Percentiles rank a stretch among this genome's conserved stretches.
Evolutionary conservation across 1,284 basidiomycete species (phyloP).

Genomic region (Heliocybe sulcata): DNA sequence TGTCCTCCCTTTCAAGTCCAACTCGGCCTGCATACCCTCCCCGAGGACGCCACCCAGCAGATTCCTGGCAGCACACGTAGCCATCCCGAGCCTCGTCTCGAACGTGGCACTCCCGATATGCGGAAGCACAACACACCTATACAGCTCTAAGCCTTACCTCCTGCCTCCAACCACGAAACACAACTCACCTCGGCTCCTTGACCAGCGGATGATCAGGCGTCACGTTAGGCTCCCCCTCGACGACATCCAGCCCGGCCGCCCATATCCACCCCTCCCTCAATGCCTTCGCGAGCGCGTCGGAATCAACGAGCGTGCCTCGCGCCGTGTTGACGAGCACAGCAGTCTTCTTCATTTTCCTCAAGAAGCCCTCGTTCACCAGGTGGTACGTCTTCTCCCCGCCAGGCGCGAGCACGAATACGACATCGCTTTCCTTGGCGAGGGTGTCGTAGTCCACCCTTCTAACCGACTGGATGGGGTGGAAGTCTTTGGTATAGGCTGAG

Average conservation of each 20-base stretch:
- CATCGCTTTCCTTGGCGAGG: conserved; percentile 71
- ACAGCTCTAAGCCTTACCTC: conserved; percentile 4
- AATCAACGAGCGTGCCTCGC: conserved; percentile 82
- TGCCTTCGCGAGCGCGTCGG: conserved; percentile 79
- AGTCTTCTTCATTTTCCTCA: conserved; percentile 80
- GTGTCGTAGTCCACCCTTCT: conserved; percentile 51
- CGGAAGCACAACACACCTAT: conserved; percentile 74
- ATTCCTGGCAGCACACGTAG: conserved; percentile 62
- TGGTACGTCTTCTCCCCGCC: conserved; percentile 70
- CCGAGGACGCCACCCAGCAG: conserved; percentile 45
- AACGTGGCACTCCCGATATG: conserved; percentile 89
- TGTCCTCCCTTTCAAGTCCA: conserved; percentile 17
- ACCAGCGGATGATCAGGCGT: conserved; percentile 72
- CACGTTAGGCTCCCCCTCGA: conserved; percentile 88
- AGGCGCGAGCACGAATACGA: conserved; percentile 80
- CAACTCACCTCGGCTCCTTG: conserved; percentile 58
- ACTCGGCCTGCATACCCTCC: conserved; percentile 46
- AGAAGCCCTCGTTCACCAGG: conserved; percentile 64
- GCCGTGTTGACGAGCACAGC: conserved; percentile 78
- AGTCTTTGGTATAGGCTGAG: conserved; percentile 34
- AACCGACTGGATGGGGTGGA: conserved; percentile 46
- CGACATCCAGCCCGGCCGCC: conserved; percentile 90
- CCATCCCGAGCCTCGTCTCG: conserved; percentile 83
- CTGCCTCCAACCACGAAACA: neutral
- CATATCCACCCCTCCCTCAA: conserved; percentile 75